A percentile compares a stretch with the other conserved stretches of the same genome.
phyloP scores from a whole-genome alignment of 2,329 filamentous ascomycete species.

The Aspergillus sojae region DNA sequence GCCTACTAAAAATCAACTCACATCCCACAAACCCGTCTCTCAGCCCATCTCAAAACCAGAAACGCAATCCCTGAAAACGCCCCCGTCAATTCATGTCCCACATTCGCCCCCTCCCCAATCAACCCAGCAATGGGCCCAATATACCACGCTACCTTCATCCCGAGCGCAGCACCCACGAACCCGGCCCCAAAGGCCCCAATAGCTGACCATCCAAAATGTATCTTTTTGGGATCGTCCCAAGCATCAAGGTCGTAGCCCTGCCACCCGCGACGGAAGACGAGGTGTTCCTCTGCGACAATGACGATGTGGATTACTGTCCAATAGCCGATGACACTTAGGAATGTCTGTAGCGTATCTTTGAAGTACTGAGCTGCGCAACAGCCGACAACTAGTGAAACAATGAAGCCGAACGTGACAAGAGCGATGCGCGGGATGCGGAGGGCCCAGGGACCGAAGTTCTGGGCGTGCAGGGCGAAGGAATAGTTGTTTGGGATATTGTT shows the following conservation, averaged over 20 bases:
- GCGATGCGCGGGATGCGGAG: constrained; percentile 34
- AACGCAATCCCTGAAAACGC: constrained; percentile 34
- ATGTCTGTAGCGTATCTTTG: constrained; percentile 45
- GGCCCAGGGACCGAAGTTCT: constrained; percentile 40
- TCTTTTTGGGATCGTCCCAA: constrained; percentile 32
- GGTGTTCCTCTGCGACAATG: constrained; percentile 37
- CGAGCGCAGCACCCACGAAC: constrained; percentile 36
- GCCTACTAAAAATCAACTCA: constrained; percentile 1
- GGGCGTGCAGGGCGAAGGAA: constrained; percentile 39
- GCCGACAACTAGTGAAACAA: constrained; percentile 35
- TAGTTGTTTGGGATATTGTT: constrained; percentile 44
- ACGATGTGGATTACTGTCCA: constrained; percentile 49
- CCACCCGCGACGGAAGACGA: constrained; percentile 38
- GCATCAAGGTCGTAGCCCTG: constrained; percentile 36
- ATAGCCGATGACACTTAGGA: constrained; percentile 53
- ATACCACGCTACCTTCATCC: constrained; percentile 41
- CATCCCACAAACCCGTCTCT: constrained; percentile 30
- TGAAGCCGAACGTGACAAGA: constrained; percentile 38
- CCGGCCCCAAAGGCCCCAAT: constrained; percentile 36
- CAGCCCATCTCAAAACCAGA: constrained; percentile 32
- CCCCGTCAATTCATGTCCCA: constrained; percentile 39
- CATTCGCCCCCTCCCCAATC: constrained; percentile 38
- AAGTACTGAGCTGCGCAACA: constrained; percentile 38
- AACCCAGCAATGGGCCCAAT: constrained; percentile 34
- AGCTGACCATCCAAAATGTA: constrained; percentile 39